phyloP scores from a whole-genome alignment of 495 filamentous ascomycete genomes.

The Aspergillus bertholletiae region DNA sequence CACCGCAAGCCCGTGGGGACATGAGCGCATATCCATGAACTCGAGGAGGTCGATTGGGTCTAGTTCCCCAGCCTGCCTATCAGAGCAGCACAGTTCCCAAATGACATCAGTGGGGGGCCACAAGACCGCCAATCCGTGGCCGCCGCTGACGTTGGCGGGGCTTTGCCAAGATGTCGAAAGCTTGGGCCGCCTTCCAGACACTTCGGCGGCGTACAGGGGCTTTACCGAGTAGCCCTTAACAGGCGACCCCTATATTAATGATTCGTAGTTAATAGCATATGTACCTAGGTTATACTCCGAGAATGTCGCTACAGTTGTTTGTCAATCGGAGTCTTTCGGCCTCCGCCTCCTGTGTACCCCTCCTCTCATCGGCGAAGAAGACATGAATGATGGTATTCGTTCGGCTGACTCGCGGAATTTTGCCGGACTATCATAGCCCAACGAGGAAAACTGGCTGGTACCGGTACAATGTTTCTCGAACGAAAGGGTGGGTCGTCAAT shows the following conservation, averaged over 20 bases:
- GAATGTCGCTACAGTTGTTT: too few relatives aligned
- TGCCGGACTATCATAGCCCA: slow-evolving; percentile 1
- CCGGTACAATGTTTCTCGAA: neutral
- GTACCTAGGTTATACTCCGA: too few relatives aligned
- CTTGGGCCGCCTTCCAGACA: slow-evolving; percentile 22
- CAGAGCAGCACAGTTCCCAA: neutral
- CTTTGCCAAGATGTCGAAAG: slow-evolving; percentile 18
- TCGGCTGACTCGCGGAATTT: slow-evolving; percentile 3
- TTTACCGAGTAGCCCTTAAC: neutral
- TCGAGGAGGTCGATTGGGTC: slow-evolving; percentile 10
- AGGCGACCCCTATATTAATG: too few relatives aligned
- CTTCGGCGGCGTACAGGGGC: neutral
- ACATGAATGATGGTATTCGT: neutral
- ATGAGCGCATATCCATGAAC: slow-evolving; percentile 14
- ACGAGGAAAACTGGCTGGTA: neutral
- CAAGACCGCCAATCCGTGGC: slow-evolving; percentile 12
- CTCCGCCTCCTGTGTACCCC: too few relatives aligned
- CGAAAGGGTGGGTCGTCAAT: neutral
- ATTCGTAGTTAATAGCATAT: too few relatives aligned
- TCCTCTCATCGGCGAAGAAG: too few relatives aligned
- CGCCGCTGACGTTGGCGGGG: slow-evolving; percentile 16
- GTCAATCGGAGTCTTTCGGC: too few relatives aligned
- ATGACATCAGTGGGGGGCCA: slow-evolving; percentile 18
- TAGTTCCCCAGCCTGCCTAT: slow-evolving; percentile 9
- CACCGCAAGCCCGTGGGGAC: neutral